A percentile compares a stretch with the other conserved stretches of the same genome.
These are phyloP conservation scores for Hymenoscyphus infarciens DNA, from an alignment of 2,329 filamentous ascomycete genomes.

Conservation along the genomic window DNA sequence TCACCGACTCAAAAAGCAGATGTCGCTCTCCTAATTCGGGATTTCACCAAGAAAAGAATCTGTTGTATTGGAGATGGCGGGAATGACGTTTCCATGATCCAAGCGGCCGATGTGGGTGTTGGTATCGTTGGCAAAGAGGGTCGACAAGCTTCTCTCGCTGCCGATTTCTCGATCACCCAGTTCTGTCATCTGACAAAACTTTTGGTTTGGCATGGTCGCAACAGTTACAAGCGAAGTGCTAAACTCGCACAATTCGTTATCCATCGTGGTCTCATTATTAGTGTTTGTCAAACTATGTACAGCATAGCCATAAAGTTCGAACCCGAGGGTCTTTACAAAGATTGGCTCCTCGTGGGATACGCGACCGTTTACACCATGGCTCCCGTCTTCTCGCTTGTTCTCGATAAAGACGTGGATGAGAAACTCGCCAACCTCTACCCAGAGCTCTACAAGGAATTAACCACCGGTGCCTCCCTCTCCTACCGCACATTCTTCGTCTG, in stretches of 20 bases:
- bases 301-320: conserved; percentile 90
- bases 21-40: conserved; percentile 83
- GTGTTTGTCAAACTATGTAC: conserved; percentile 95
- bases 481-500: conserved; percentile 96
- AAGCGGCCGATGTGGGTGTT: conserved; percentile 95
- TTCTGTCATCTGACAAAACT: conserved; percentile 94
- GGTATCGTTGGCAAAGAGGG: conserved; percentile 98
- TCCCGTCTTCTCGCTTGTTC: conserved; percentile 87
- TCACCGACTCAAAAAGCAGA: conserved; percentile 97
- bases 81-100: conserved; percentile 99
- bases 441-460: conserved; percentile 97
- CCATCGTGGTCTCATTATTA: conserved; percentile 91
- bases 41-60: conserved; percentile 88
- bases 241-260: conserved; percentile 98
- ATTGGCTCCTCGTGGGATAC: conserved; percentile 96
- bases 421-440: conserved; percentile 91
- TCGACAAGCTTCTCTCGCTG: conserved; percentile 87
- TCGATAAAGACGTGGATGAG: conserved; percentile 95
- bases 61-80: conserved; percentile 98
- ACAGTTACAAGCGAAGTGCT: conserved; percentile 92
- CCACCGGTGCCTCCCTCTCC: conserved; percentile 76
- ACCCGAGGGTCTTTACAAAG: conserved; percentile 89
- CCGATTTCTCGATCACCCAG: conserved; percentile 94
- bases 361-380: conserved; percentile 92
- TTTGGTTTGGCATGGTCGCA: conserved; percentile 97